A percentile compares a stretch with the other conserved stretches of the same genome.
Conservation (phyloP, 805 yeast genomes). For the Candida nitratophila region DNA sequence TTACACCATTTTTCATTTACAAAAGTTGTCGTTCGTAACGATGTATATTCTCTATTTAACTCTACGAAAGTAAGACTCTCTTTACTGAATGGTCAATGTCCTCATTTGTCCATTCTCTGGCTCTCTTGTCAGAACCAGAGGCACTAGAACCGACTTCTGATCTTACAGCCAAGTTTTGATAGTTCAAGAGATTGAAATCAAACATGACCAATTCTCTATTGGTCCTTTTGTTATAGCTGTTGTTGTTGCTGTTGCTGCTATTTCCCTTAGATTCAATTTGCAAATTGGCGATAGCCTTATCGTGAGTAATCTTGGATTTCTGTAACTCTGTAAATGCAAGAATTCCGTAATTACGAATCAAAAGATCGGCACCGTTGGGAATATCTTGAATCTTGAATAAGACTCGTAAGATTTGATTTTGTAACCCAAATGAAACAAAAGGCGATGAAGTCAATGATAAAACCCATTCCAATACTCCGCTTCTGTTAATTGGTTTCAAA, state of each 20-base stretch:
- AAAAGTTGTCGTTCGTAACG: too few species aligned
- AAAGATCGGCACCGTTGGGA: slow-evolving; percentile 49
- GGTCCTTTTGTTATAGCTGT: slow-evolving; percentile 1
- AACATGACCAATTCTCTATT: slow-evolving; percentile 10
- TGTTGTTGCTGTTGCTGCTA: too few species aligned
- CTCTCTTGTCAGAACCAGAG: slow-evolving; percentile 40
- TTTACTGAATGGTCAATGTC: slow-evolving; percentile 43
- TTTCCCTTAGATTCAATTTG: too few species aligned
- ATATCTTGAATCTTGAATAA: slow-evolving; percentile 42
- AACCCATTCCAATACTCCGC: slow-evolving; percentile 62
- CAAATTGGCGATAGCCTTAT: too few species aligned
- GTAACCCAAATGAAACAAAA: slow-evolving; percentile 33
- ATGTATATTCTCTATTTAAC: background rate
- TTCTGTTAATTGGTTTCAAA: slow-evolving; percentile 41
- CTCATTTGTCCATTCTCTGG: slow-evolving; percentile 52
- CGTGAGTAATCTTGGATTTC: background rate
- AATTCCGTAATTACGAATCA: slow-evolving; percentile 53
- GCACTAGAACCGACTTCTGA: slow-evolving; percentile 32
- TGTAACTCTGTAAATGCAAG: slow-evolving; percentile 31
- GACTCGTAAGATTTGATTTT: slow-evolving; percentile 32
- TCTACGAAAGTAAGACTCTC: slow-evolving; percentile 20
- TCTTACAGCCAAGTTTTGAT: slow-evolving; percentile 40
- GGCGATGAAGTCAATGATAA: slow-evolving; percentile 49
- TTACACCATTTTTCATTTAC: too few species aligned
- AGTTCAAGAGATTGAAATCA: slow-evolving; percentile 31